Evolutionary conservation across 2,329 filamentous ascomycete genomes (phyloP).

Genomic region (Harringtonia lauricola): DNA sequence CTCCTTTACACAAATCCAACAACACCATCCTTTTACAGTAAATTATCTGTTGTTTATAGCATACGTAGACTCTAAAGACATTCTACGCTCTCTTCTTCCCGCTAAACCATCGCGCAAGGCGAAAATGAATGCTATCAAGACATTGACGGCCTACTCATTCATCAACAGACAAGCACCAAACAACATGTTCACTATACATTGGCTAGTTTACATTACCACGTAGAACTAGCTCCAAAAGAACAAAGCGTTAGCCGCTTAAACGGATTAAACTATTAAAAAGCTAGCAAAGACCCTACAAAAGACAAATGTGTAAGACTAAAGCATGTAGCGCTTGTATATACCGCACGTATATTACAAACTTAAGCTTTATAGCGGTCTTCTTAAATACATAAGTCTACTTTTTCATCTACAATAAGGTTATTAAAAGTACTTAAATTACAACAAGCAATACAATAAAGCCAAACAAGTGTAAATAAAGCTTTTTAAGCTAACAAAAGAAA

Average conservation of each 20-base stretch:
- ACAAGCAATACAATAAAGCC: constrained; percentile 7
- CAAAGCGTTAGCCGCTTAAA: background rate
- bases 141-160: constrained; percentile 19
- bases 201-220: constrained; percentile 19
- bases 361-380: background rate
- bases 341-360: constrained; percentile 4
- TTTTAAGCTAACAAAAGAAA: background rate
- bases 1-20: constrained; percentile 9
- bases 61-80: constrained; percentile 18
- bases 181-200: constrained; percentile 18
- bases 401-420: no score
- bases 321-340: constrained; percentile 3
- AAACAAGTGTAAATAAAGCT: no score
- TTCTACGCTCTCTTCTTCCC: constrained; percentile 17
- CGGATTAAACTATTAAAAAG: constrained; percentile 2
- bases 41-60: constrained; percentile 20
- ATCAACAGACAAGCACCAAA: constrained; percentile 13
- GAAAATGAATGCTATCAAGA: constrained; percentile 15
- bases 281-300: constrained; percentile 9
- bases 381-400: background rate
- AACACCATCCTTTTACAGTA: constrained; percentile 15
- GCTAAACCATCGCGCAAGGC: constrained; percentile 4
- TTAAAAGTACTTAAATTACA: constrained; percentile 1
- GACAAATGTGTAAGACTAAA: background rate
- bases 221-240: constrained; percentile 15